These are phyloP conservation scores for Alternaria triticimaculans DNA, from an alignment of 2,329 filamentous ascomycete genomes.

Conservation along the genomic window DNA sequence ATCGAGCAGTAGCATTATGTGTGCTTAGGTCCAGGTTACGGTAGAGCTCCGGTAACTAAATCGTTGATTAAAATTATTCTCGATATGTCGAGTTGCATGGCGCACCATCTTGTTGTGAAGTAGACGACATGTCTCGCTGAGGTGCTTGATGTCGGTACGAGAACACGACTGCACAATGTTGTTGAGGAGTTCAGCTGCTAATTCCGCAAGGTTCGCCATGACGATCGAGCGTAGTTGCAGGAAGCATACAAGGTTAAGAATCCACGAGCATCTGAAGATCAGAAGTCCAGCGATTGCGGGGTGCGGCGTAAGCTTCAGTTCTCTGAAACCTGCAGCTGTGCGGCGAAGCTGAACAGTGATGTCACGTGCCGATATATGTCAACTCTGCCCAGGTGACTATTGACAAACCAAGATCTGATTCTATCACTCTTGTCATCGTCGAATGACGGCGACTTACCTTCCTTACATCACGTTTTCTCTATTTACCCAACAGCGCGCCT, in stretches of 20 bases:
- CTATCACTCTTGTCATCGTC: accelerated
- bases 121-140: neutral
- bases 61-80: no score
- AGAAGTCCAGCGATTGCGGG: neutral
- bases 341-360: neutral
- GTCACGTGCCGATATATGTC: neutral
- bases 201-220: neutral
- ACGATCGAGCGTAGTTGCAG: no score
- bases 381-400: neutral
- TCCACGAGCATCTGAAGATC: no score
- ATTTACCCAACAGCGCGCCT: neutral
- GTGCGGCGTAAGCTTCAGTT: neutral
- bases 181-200: neutral
- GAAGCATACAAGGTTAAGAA: no score
- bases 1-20: no score
- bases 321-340: neutral
- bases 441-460: accelerated
- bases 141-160: neutral
- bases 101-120: neutral
- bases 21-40: no score
- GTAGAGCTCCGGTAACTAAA: no score
- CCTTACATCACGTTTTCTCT: neutral
- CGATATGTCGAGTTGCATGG: no score
- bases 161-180: neutral
- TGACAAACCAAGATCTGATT: neutral